Evolutionary conservation across 345 rosid species (phyloP).

Genomic region (Leavenworthia alabamica): DNA sequence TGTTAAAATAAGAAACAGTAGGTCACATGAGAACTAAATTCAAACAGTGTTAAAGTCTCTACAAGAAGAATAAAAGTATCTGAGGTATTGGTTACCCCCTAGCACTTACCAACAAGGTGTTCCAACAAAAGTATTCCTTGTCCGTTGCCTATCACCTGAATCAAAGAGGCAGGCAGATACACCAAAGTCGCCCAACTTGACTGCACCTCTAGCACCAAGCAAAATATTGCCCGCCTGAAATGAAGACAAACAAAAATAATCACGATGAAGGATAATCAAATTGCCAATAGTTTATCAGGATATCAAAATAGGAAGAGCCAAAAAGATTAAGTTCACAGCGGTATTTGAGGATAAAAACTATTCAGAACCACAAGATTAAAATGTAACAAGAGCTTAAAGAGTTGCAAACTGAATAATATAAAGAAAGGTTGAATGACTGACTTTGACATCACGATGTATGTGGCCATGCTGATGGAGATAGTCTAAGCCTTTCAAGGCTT

Average conservation of each 20-base stretch:
- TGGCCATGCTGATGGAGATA: constrained; percentile 99
- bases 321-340: no score
- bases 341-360: no score
- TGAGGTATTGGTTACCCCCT: background rate
- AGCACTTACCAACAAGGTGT: constrained; percentile 91
- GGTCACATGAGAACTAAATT: background rate
- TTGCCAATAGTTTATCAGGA: background rate
- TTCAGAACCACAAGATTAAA: no score
- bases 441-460: constrained; percentile 97
- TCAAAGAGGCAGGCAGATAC: constrained; percentile 98
- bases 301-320: no score
- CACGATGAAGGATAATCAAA: background rate
- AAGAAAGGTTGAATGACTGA: constrained; percentile 31
- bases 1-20: constrained; percentile 28
- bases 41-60: background rate
- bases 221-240: constrained; percentile 88
- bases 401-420: no score
- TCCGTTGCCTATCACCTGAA: constrained; percentile 96
- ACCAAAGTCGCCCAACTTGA: constrained; percentile 95
- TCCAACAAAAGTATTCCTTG: constrained; percentile 97
- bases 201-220: constrained; percentile 67
- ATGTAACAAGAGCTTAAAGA: background rate
- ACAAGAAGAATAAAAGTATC: background rate
- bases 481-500: constrained; percentile 81
- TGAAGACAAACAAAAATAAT: constrained; percentile 16